Conservation (phyloP, 2,329 filamentous ascomycete genomes). For the Pyrenophora teres region DNA sequence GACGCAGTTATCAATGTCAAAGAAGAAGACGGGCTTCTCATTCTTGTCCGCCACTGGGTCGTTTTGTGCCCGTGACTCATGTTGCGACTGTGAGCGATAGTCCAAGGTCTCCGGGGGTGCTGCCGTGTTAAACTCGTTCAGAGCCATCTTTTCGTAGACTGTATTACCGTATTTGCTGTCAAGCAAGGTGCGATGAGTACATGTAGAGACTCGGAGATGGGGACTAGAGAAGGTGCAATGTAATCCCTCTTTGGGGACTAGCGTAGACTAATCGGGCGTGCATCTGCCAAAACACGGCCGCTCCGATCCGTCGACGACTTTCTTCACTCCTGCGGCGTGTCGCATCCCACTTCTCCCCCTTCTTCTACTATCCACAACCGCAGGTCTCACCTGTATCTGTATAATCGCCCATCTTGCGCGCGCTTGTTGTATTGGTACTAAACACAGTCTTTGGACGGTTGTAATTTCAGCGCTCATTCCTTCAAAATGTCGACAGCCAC, state of each 20-base stretch:
- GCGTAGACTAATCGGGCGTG: slow-evolving; percentile 12
- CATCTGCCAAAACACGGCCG: slow-evolving; percentile 14
- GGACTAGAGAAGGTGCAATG: too few relatives aligned
- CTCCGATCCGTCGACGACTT: background rate
- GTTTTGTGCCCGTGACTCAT: slow-evolving; percentile 6
- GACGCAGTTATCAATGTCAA: slow-evolving; percentile 97
- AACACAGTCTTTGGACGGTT: slow-evolving; percentile 22
- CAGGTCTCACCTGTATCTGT: slow-evolving; percentile 34
- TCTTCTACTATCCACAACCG: slow-evolving; percentile 28
- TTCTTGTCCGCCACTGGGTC: slow-evolving; percentile 29
- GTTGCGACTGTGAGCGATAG: slow-evolving; percentile 5
- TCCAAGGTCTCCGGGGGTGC: slow-evolving; percentile 11
- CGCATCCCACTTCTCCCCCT: slow-evolving; percentile 29
- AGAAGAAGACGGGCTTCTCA: slow-evolving; percentile 66
- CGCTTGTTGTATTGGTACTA: slow-evolving; percentile 24
- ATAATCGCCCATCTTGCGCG: slow-evolving; percentile 22
- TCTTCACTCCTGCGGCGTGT: slow-evolving; percentile 13
- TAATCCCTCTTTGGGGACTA: slow-evolving; percentile 17
- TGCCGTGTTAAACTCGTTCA: slow-evolving; percentile 7
- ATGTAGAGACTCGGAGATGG: slow-evolving; percentile 6
- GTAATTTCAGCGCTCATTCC: slow-evolving; percentile 28
- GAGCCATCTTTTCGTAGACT: background rate
- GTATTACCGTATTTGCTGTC: slow-evolving; percentile 11
- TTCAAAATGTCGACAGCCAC: slow-evolving; percentile 41
- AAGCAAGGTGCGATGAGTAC: slow-evolving; percentile 13